phyloP scores from a whole-genome alignment of 1,139 yeast species.

The Protomyces lactucae-debilis region DNA sequence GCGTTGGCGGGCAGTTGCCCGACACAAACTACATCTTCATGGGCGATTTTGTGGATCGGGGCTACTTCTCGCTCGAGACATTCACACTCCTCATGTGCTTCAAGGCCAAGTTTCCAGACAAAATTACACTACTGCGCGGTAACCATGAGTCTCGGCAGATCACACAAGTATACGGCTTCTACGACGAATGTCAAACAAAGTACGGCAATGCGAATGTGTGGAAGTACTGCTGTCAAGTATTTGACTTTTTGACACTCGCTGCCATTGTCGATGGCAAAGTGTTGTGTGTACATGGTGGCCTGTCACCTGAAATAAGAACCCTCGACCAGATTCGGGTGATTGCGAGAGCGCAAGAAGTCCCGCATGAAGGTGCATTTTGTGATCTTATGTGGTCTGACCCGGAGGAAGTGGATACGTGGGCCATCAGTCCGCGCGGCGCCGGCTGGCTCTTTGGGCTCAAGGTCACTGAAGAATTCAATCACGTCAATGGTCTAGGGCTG shows the following conservation, averaged over 20 bases:
- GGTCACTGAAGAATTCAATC: conserved; percentile 90
- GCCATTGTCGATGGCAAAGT: conserved; percentile 93
- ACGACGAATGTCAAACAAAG: conserved; percentile 85
- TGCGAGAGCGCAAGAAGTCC: conserved; percentile 97
- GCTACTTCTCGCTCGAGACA: conserved; percentile 88
- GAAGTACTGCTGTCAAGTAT: conserved; percentile 96
- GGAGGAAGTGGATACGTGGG: conserved; percentile 97
- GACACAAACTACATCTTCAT: conserved; percentile 72
- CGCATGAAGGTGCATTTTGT: conserved; percentile 98
- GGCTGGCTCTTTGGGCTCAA: conserved; percentile 95
- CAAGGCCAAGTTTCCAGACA: conserved; percentile 73
- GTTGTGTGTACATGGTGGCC: conserved; percentile 92
- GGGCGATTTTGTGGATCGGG: conserved; percentile 97
- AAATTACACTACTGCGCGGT: conserved; percentile 84
- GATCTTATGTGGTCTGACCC: conserved; percentile 98
- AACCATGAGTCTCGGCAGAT: conserved; percentile 93
- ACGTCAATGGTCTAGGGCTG: conserved; percentile 76
- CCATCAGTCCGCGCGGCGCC: conserved; percentile 97
- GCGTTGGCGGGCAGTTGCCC: conserved; percentile 93
- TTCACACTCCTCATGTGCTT: conserved; percentile 86
- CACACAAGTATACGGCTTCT: conserved; percentile 90
- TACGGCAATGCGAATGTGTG: conserved; percentile 96
- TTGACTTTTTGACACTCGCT: conserved; percentile 85
- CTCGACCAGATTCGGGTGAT: conserved; percentile 90
- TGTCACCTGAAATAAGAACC: conserved; percentile 97